Base-by-base conservation (phyloP, 805 yeast species). In the Ogataea pilisensis region DNA sequence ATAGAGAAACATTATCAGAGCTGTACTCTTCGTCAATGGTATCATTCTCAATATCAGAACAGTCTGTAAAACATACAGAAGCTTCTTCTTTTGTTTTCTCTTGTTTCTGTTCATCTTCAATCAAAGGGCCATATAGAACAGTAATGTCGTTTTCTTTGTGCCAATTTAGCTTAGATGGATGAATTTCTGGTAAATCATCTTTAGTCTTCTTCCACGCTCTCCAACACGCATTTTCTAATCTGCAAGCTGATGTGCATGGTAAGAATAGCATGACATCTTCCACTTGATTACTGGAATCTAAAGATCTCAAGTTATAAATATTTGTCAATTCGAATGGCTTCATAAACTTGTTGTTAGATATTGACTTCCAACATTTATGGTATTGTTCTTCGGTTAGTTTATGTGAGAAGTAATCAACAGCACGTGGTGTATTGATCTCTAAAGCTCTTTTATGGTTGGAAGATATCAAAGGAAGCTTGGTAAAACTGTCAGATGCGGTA, bases 151-250 rank as follows among this genome's bases (percentile, higher is more conserved):
- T 72, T 41, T 63, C 68, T 51, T 76, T 76, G 49, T 64, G 68
- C 82, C 82, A 76, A 55, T 76, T 75, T 31, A 76, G 74, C 27
- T 46, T 45, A 4, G 63, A 57, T 1, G 82, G 80, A 39, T 65
- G 54, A 7, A 70, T 43, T 37, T 78, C 69, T 22, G 67, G 60
- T 34, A 81, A 63, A 21, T 78, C 70, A 49, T 76, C 73, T 50
- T 83, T 75, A 38, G 85, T 72, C 64, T 90, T 89, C 12, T 91
- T 84, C 97, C 97, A 91, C 16, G 95, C 88, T 57, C 98, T 75
- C 97, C 97, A 91, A 37, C 86, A 73, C 13, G 96, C 91, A 55
- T 85, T 85, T 56, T 85, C 90, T 34, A 85, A 66, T 35, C 95
- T 64, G 24, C 50, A 45, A 2, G 64, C 51, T 1, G 65, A 55